Evolutionary conservation across 2,329 filamentous ascomycete species (phyloP), one percentile per base, ranked within the genome.

Genomic region (Thielaviopsis musarum): DNA sequence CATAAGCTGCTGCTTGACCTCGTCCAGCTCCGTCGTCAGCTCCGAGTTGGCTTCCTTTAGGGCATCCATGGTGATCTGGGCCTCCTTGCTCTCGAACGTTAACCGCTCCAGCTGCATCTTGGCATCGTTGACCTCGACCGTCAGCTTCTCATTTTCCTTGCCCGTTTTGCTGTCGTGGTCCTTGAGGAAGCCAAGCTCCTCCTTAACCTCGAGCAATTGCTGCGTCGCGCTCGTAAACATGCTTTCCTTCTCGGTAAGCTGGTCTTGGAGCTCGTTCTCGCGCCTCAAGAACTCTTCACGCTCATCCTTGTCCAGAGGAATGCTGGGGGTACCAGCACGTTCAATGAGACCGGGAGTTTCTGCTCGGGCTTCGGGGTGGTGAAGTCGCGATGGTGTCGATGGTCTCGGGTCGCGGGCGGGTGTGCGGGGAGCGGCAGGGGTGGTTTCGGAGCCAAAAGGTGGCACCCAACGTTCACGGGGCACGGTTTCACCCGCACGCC

Each of bases 31-130:
- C 0, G 83, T 74, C 0, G 93, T 97, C 56, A 98, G 82, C 72
- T 98, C 93, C 1, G 85, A 75, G 70, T 98, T 98, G 62, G 91
- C 91, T 70, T 97, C 93, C 73, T 96, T 96, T 56, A 98, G 76
- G 48, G 89, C 87, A 68, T 98, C 93, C 88, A 98, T 96, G 30
- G 91, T 96, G 69, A 98, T 98, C 66, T 87, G 83, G 12, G 90
- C 90, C 72, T 98, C 93, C 74, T 96, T 96, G 75, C 88, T 87
- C 76, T 98, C 93, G 66, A 97, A 98, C 3, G 84, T 86, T 58
- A 98, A 80, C 69, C 94, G 90, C 75, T 98, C 93, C 26, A 98
- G 79, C 68, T 96, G 90, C 91, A 98, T 95, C 70, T 88, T 91
- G 68, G 95, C 81, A 68, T 95, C 89, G 67, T 97, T 96, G 62